Conservation (phyloP, 371 early-diverging fungal species). For the Gilbertella persicaria region DNA sequence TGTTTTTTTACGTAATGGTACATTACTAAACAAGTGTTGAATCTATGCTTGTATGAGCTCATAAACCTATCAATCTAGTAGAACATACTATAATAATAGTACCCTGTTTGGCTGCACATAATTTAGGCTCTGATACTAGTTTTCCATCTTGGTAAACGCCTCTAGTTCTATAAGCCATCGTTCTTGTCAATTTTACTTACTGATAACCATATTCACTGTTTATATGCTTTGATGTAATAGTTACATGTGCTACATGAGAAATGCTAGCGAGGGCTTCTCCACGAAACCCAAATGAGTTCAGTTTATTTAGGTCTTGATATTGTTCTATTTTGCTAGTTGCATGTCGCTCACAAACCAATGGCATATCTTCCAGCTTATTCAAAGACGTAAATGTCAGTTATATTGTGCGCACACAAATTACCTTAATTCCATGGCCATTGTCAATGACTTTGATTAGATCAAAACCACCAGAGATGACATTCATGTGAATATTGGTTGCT, state of each 20-base stretch:
- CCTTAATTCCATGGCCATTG: conserved; percentile 89
- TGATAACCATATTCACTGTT: conserved; percentile 73
- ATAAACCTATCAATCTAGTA: neutral
- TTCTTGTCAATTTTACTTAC: conserved; percentile 19
- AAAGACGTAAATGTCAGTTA: neutral
- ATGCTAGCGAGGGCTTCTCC: conserved; percentile 97
- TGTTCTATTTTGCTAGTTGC: conserved; percentile 87
- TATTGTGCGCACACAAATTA: conserved; percentile 13
- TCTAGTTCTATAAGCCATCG: conserved; percentile 27
- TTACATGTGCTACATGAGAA: conserved; percentile 80
- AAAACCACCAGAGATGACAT: conserved; percentile 78
- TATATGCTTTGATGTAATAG: conserved; percentile 72
- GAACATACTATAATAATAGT: conserved; percentile 69
- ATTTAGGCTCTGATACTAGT: conserved; percentile 71
- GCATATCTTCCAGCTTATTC: conserved; percentile 62
- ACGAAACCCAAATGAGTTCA: conserved; percentile 92
- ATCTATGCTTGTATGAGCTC: too few species aligned
- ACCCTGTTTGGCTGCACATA: conserved; percentile 84
- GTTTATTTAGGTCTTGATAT: conserved; percentile 74
- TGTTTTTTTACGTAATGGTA: conserved; percentile 70
- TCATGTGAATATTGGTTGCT: conserved; percentile 71
- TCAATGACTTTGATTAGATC: conserved; percentile 87
- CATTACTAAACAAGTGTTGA: conserved; percentile 85
- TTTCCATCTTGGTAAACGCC: conserved; percentile 77
- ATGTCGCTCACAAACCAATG: conserved; percentile 82